These are phyloP conservation scores for Naematelia aurantialba DNA, from an alignment of 768 basidiomycete species.

Conservation along the genomic window DNA sequence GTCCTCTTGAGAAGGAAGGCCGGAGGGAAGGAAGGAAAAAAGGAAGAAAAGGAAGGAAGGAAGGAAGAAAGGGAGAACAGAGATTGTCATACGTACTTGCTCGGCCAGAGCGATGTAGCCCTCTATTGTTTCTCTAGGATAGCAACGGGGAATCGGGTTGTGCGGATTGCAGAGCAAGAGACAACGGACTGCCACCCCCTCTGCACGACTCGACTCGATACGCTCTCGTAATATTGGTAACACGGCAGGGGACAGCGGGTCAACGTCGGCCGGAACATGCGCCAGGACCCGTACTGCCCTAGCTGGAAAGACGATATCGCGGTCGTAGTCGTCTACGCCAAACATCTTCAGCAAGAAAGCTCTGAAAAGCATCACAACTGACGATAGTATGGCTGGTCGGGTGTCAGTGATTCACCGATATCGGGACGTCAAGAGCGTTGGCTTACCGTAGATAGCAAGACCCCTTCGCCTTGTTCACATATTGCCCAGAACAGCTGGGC, in stretches of 20 bases:
- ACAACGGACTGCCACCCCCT: background rate
- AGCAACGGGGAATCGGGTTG: slow-evolving; percentile 9
- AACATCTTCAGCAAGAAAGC: background rate
- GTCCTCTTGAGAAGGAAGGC: too few relatives aligned
- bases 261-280: slow-evolving; percentile 4
- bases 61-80: too few relatives aligned
- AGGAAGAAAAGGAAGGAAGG: too few relatives aligned
- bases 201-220: background rate
- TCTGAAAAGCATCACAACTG: too few relatives aligned
- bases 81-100: slow-evolving; percentile 2
- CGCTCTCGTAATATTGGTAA: background rate
- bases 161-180: slow-evolving; percentile 12
- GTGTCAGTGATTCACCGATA: too few relatives aligned
- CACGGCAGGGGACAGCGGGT: slow-evolving; percentile 2
- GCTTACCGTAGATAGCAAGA: slow-evolving; percentile 8
- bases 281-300: background rate
- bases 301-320: slow-evolving; percentile 11
- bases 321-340: slow-evolving; percentile 4
- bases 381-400: slow-evolving; percentile 13
- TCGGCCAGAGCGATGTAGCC: slow-evolving; percentile 3
- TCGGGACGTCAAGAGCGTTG: too few relatives aligned
- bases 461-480: slow-evolving; percentile 6
- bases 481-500: slow-evolving; percentile 5
- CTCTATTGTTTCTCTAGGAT: slow-evolving; percentile 4
- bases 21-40: too few relatives aligned